These are phyloP conservation scores for Citrus trifoliata DNA, from an alignment of 345 rosid genomes.

Conservation along the genomic window DNA sequence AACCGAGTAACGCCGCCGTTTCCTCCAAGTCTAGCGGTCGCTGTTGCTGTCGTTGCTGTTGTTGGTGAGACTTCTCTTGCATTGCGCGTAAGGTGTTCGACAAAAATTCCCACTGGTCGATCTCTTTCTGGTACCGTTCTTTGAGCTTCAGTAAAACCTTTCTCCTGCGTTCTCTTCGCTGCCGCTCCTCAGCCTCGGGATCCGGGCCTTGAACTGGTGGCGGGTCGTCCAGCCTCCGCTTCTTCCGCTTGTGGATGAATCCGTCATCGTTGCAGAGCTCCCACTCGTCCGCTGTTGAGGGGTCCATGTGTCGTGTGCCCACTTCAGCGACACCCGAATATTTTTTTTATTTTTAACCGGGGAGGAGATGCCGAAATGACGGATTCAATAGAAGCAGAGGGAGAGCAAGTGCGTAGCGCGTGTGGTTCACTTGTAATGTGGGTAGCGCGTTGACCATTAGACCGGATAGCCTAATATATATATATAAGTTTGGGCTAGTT, in stretches of 20 bases:
- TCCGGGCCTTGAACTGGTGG: conserved; percentile 24
- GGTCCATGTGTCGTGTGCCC: conserved; percentile 11
- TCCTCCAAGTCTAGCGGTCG: conserved; percentile 12
- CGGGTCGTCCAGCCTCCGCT: conserved; percentile 34
- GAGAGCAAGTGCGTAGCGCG: background rate
- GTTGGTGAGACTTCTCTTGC: conserved; percentile 39
- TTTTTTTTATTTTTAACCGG: background rate
- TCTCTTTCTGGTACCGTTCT: conserved; percentile 53
- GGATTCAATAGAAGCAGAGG: background rate
- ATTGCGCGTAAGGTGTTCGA: conserved; percentile 51
- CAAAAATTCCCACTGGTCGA: conserved; percentile 60
- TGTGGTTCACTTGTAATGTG: background rate
- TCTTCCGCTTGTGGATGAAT: conserved; percentile 69
- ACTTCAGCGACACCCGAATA: too few relatives aligned
- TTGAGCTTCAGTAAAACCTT: conserved; percentile 47
- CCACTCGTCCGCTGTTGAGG: conserved; percentile 46
- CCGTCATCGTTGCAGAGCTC: conserved; percentile 74
- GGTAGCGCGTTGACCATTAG: too few relatives aligned
- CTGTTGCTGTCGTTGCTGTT: conserved; percentile 14
- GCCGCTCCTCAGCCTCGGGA: conserved; percentile 40
- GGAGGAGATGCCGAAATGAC: background rate
- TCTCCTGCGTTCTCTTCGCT: conserved; percentile 43
- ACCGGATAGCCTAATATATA: too few relatives aligned
- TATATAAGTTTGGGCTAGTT: too few relatives aligned
- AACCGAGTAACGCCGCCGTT: conserved; percentile 16